Conservation (phyloP, 495 filamentous ascomycete species). For the Hypoxylon rickii region DNA sequence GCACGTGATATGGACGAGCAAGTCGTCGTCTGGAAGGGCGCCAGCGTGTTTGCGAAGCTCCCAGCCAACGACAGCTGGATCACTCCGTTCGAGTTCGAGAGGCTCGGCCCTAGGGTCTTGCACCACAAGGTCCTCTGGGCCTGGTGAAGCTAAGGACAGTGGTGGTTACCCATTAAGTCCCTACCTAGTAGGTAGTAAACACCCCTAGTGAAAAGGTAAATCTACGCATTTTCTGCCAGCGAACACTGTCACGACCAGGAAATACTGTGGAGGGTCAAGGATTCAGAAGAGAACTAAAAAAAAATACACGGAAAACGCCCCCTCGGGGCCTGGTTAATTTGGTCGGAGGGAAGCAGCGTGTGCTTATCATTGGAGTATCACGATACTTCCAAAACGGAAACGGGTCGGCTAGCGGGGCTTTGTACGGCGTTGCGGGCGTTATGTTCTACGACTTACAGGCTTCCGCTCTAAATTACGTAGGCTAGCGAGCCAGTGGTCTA, state of each 20-base stretch:
- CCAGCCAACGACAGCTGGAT: slow-evolving; percentile 94
- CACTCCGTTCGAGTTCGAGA: slow-evolving; percentile 82
- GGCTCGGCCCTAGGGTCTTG: slow-evolving; percentile 76
- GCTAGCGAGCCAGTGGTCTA: no score
- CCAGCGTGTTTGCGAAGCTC: slow-evolving; percentile 94
- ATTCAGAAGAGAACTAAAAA: no score
- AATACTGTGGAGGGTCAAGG: no score
- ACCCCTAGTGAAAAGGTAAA: no score
- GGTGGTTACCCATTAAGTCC: no score
- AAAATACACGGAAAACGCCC: neutral
- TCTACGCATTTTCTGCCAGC: no score
- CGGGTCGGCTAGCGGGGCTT: neutral
- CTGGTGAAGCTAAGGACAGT: no score
- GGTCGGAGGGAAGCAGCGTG: no score
- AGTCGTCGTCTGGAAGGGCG: slow-evolving; percentile 96
- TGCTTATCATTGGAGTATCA: neutral
- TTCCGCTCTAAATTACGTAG: neutral
- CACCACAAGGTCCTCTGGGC: slow-evolving; percentile 89
- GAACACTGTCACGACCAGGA: no score
- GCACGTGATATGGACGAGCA: slow-evolving; percentile 93
- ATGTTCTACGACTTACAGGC: no score
- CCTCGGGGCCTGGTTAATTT: neutral
- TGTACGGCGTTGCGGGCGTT: slow-evolving; percentile 19
- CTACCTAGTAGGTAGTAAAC: no score
- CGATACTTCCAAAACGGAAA: slow-evolving; percentile 6